Conservation (phyloP, 2,329 filamentous ascomycete genomes). For the Colletotrichum kahawae region DNA sequence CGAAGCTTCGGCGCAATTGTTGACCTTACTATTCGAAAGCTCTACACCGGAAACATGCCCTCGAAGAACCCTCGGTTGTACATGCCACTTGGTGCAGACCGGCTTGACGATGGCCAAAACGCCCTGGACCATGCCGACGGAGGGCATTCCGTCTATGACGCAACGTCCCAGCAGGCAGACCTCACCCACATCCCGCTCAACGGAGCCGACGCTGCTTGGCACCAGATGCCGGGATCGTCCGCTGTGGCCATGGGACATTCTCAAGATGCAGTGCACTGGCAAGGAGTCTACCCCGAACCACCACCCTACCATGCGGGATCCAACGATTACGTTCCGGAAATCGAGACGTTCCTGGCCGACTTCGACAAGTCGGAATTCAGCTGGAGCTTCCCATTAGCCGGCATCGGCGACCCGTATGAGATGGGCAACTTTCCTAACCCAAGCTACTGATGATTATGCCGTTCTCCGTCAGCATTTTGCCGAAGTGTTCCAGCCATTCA, state of each 20-base stretch:
- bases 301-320: background rate
- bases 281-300: background rate
- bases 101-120: background rate
- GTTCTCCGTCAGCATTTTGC: background rate
- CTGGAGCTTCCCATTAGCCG: constrained; percentile 18
- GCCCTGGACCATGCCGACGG: background rate
- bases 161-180: background rate
- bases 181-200: background rate
- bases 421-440: background rate
- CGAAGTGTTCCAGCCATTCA: background rate
- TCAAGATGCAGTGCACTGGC: background rate
- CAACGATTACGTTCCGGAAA: constrained; percentile 10
- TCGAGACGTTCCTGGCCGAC: constrained; percentile 17
- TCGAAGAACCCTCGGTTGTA: constrained; percentile 8
- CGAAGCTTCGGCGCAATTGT: constrained; percentile 33
- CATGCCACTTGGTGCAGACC: background rate
- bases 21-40: constrained; percentile 29
- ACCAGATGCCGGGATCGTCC: background rate
- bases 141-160: background rate
- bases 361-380: constrained; percentile 20
- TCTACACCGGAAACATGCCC: constrained; percentile 14
- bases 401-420: background rate
- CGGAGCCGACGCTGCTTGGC: constrained; percentile 1
- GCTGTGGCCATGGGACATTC: background rate
- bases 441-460: background rate